A percentile compares a stretch with the other conserved stretches of the same genome.
These are phyloP conservation scores for Euphorbia lathyris DNA, from an alignment of 345 rosid species.

Conservation along the genomic window DNA sequence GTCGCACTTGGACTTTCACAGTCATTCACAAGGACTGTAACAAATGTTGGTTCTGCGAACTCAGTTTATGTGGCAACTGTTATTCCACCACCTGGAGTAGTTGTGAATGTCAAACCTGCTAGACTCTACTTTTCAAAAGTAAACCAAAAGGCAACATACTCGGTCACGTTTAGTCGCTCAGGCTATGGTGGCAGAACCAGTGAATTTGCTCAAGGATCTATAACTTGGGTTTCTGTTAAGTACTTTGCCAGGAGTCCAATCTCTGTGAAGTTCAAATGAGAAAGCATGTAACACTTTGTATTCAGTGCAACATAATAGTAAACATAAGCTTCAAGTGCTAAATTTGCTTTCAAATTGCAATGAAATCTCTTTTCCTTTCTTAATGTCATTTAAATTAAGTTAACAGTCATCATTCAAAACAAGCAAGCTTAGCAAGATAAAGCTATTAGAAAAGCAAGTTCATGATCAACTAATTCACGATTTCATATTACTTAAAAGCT, in stretches of 20 bases:
- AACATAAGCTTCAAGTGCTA: not conserved
- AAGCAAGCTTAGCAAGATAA: not conserved
- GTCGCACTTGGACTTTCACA: conserved; percentile 10
- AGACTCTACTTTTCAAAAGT: conserved; percentile 1
- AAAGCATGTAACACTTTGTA: not conserved
- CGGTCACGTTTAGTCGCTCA: conserved; percentile 16
- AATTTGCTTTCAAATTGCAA: not conserved
- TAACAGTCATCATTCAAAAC: too few species aligned
- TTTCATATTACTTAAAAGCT: too few species aligned
- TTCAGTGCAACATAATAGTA: not conserved
- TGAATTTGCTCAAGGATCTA: conserved; percentile 19
- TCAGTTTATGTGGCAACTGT: conserved; percentile 5
- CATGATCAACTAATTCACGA: too few species aligned
- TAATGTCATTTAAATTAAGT: not conserved
- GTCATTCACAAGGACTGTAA: conserved; percentile 19
- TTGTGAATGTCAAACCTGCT: not conserved
- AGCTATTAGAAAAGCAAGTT: too few species aligned
- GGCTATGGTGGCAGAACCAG: not conserved
- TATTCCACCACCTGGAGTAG: conserved; percentile 5
- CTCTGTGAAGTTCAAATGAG: conserved; percentile 1
- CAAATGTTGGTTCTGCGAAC: conserved; percentile 17
- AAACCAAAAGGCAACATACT: conserved; percentile 14
- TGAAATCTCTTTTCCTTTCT: not conserved
- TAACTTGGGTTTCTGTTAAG: conserved; percentile 11
- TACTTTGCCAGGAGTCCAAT: conserved; percentile 17